A percentile compares a stretch with the other conserved stretches of the same genome.
phyloP scores from a whole-genome alignment of 345 rosid species.

The Lumnitzera racemosa region DNA sequence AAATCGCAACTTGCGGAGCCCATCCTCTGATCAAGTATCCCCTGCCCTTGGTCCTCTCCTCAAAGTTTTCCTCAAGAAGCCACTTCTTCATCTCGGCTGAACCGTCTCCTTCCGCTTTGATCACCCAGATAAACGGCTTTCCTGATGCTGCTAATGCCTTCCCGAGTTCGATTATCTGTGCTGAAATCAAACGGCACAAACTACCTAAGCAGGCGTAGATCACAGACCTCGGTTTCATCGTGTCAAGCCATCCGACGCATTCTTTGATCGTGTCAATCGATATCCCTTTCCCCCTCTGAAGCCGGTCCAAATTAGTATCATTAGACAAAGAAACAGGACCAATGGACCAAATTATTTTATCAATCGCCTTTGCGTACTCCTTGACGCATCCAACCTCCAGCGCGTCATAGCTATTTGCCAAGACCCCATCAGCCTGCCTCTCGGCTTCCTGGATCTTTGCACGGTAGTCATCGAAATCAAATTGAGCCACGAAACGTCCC shows the following conservation, averaged over 20 bases:
- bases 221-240: conserved; percentile 46
- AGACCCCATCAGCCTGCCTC: conserved; percentile 46
- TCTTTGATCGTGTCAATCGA: conserved; percentile 28
- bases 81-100: conserved; percentile 48
- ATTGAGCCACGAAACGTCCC: conserved; percentile 33
- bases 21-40: conserved; percentile 68
- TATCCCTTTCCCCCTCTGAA: conserved; percentile 61
- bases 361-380: conserved; percentile 34
- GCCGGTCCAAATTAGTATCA: conserved; percentile 26
- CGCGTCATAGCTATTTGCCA: conserved; percentile 55
- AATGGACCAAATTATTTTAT: conserved; percentile 60
- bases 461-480: conserved; percentile 46
- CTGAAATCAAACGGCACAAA: conserved; percentile 51
- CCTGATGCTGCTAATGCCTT: conserved; percentile 54
- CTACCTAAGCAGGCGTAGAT: conserved; percentile 75
- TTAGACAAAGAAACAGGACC: conserved; percentile 77
- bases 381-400: conserved; percentile 44
- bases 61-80: conserved; percentile 34
- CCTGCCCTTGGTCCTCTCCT: conserved; percentile 47
- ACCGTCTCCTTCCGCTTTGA: conserved; percentile 33
- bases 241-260: conserved; percentile 50
- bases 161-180: conserved; percentile 61
- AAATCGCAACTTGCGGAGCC: conserved; percentile 75
- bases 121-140: conserved; percentile 68
- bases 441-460: conserved; percentile 65